Evolutionary conservation across 2,329 filamentous ascomycete species (phyloP).

Genomic region (Zymoseptoria brevis): DNA sequence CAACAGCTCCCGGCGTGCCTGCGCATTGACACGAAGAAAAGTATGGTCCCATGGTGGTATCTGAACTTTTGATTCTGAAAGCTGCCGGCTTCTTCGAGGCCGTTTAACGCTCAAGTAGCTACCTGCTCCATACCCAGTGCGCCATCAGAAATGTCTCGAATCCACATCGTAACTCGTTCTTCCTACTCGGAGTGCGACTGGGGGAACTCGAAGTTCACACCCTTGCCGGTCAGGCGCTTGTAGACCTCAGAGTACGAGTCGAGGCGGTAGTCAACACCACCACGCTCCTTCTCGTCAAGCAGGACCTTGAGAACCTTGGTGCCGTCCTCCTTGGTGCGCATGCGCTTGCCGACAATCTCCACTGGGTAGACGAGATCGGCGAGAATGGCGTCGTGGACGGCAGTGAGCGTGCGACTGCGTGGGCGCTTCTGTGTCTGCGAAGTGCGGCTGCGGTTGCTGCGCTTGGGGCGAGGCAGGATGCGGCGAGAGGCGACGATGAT

Average conservation of each 20-base stretch:
- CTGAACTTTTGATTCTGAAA: neutral
- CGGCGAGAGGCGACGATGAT: conserved; percentile 97
- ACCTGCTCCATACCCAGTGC: neutral
- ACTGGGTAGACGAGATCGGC: conserved; percentile 98
- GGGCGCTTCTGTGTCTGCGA: conserved; percentile 98
- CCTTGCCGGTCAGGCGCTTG: conserved; percentile 92
- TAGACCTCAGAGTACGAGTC: conserved; percentile 99
- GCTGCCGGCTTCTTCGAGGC: neutral
- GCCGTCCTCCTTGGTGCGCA: conserved; percentile 97
- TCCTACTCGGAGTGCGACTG: conserved; percentile 40
- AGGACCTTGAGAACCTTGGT: conserved; percentile 98
- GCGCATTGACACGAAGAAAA: neutral
- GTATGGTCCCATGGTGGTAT: neutral
- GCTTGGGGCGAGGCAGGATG: conserved; percentile 97
- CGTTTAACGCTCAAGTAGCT: neutral
- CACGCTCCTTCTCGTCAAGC: conserved; percentile 99
- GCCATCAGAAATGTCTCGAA: neutral
- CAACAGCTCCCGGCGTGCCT: neutral
- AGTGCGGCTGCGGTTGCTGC: conserved; percentile 92
- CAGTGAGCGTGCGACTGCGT: conserved; percentile 92
- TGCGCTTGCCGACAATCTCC: conserved; percentile 98
- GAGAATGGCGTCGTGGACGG: conserved; percentile 98
- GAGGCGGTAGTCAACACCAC: conserved; percentile 97
- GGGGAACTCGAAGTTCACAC: conserved; percentile 97
- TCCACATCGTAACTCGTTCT: neutral